Conservation (phyloP, 2,329 filamentous ascomycete genomes). For the Grosmannia clavigera region DNA sequence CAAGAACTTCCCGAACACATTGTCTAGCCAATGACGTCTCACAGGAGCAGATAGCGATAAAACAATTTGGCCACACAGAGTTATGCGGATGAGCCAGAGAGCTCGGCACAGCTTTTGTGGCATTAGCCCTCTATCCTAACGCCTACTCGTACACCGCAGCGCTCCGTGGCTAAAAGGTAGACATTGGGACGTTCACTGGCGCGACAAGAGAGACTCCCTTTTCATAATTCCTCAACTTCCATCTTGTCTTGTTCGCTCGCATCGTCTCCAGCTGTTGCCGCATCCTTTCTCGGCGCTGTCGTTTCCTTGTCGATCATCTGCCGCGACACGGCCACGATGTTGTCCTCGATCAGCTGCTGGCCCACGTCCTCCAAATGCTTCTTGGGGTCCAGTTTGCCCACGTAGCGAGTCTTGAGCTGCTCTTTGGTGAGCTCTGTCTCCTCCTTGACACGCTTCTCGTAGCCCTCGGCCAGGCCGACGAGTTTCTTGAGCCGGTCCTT, state of each 20-base stretch:
- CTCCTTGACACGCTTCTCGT: conserved; percentile 98
- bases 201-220: not conserved
- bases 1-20: not conserved
- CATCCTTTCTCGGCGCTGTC: conserved; percentile 66
- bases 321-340: conserved; percentile 94
- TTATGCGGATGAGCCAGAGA: not conserved
- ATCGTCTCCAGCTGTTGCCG: conserved; percentile 23
- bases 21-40: not conserved
- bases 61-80: not conserved
- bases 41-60: not conserved
- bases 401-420: conserved; percentile 95
- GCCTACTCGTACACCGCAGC: conserved; percentile 16
- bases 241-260: conserved; percentile 48
- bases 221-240: conserved; percentile 50
- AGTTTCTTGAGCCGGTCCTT: conserved; percentile 80
- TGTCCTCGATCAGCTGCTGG: conserved; percentile 95
- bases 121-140: conserved; percentile 9
- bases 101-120: not conserved
- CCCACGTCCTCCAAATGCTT: conserved; percentile 97
- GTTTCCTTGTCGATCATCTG: conserved; percentile 99
- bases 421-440: conserved; percentile 96
- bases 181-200: not conserved
- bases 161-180: not conserved
- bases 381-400: conserved; percentile 97
- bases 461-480: conserved; percentile 82